These are phyloP conservation scores for Suhomyces taliae DNA, from an alignment of 1,139 yeast genomes.

Conservation along the genomic window DNA sequence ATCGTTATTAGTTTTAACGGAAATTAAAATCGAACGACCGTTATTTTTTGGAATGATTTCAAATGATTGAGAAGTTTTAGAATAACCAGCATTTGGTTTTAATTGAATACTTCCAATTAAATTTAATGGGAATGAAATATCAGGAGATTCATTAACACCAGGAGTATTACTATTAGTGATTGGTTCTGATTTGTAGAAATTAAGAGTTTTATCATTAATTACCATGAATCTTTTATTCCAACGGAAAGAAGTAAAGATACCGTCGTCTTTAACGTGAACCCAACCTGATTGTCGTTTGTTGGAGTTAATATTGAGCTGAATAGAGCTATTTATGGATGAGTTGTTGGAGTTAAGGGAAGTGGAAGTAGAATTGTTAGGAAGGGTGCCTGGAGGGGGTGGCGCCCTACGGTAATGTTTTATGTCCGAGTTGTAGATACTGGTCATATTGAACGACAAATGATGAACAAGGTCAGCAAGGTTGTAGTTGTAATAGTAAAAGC, in stretches of 20 bases:
- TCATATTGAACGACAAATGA: conserved; percentile 24
- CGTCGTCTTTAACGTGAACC: conserved; percentile 92
- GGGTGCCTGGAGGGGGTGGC: conserved; percentile 28
- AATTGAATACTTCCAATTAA: conserved; percentile 40
- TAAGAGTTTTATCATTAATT: conserved; percentile 70
- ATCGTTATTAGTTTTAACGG: conserved; percentile 78
- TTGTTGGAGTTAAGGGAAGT: not conserved
- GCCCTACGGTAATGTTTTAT: conserved; percentile 47
- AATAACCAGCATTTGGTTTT: conserved; percentile 41
- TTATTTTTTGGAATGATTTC: conserved; percentile 68
- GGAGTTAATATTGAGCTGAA: conserved; percentile 26
- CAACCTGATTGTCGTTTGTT: conserved; percentile 60
- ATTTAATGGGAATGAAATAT: conserved; percentile 43
- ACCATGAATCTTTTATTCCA: conserved; percentile 91
- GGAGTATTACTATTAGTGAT: conserved; percentile 13
- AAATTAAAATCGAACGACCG: conserved; percentile 67
- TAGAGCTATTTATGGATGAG: conserved; percentile 5
- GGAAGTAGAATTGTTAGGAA: conserved; percentile 23
- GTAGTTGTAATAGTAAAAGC: not conserved
- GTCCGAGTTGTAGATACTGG: conserved; percentile 51
- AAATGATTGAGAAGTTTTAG: conserved; percentile 63
- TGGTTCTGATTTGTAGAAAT: conserved; percentile 71
- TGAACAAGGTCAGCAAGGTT: not conserved
- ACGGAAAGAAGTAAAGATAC: conserved; percentile 72
- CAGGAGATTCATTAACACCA: conserved; percentile 28